Evolutionary conservation across 441 rosid genomes (phyloP).

Genomic region (Isatis lusitanica): DNA sequence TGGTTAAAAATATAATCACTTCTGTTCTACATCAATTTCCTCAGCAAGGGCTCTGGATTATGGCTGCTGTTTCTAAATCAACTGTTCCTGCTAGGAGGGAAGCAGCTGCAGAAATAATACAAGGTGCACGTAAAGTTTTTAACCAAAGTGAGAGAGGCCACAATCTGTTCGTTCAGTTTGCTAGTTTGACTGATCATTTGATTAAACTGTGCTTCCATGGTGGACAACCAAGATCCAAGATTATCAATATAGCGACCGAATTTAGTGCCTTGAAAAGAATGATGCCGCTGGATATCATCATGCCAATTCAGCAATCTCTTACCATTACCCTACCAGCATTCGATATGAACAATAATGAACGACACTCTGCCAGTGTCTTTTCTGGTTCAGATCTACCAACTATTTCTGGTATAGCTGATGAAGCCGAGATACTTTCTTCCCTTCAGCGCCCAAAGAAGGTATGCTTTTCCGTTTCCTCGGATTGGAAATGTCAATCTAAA

Average conservation of each 20-base stretch:
- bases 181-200: conserved; percentile 87
- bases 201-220: conserved; percentile 91
- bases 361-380: conserved; percentile 69
- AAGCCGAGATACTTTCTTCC: conserved; percentile 98
- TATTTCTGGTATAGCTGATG: conserved; percentile 88
- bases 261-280: conserved; percentile 98
- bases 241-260: conserved; percentile 92
- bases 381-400: conserved; percentile 85
- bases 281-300: conserved; percentile 94
- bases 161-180: conserved; percentile 89
- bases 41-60: conserved; percentile 95
- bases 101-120: conserved; percentile 95
- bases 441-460: conserved; percentile 98
- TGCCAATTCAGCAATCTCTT: conserved; percentile 97
- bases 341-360: conserved; percentile 50
- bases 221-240: conserved; percentile 79
- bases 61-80: conserved; percentile 99
- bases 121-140: conserved; percentile 86
- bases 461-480: conserved; percentile 20
- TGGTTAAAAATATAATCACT: conserved; percentile 80
- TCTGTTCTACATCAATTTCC: conserved; percentile 92
- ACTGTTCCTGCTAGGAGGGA: conserved; percentile 91
- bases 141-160: conserved; percentile 70
- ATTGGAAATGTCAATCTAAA: background rate
- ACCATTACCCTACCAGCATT: conserved; percentile 79